phyloP scores from a whole-genome alignment of 805 yeast species.

The Nematodospora valgi region DNA sequence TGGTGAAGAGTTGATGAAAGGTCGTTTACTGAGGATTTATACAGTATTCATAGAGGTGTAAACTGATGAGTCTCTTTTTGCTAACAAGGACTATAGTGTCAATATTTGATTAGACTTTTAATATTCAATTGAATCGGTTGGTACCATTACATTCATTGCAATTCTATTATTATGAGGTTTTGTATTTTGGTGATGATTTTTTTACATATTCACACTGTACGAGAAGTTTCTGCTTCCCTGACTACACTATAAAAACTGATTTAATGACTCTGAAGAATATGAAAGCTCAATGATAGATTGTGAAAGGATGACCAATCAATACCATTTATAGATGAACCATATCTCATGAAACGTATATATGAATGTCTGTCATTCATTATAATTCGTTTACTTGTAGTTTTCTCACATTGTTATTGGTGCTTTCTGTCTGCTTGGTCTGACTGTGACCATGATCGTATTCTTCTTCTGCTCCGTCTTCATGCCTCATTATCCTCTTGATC shows the following conservation, averaged over 20 bases:
- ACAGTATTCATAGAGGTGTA: background rate
- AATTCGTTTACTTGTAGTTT: too few relatives aligned
- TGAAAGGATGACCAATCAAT: too few relatives aligned
- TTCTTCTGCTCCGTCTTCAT: too few relatives aligned
- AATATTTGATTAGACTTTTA: constrained; percentile 3
- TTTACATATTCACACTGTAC: constrained; percentile 46
- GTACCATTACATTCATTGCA: too few relatives aligned
- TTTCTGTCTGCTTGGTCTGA: too few relatives aligned
- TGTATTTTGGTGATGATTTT: constrained; percentile 38
- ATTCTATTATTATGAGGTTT: constrained; percentile 4
- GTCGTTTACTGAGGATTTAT: constrained; percentile 34
- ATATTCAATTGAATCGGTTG: background rate
- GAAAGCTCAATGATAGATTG: background rate
- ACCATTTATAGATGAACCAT: too few relatives aligned
- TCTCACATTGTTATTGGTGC: too few relatives aligned
- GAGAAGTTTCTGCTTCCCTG: constrained; percentile 35
- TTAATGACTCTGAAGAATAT: constrained; percentile 43
- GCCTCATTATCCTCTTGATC: too few relatives aligned
- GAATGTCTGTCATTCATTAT: too few relatives aligned
- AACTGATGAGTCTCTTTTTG: background rate
- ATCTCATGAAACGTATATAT: too few relatives aligned
- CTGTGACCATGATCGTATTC: too few relatives aligned
- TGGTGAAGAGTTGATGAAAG: constrained; percentile 43
- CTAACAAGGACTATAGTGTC: constrained; percentile 1
- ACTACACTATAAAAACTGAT: constrained; percentile 40